phyloP scores from a whole-genome alignment of 1,139 yeast species.

The Nakaseomyces delphensis region DNA sequence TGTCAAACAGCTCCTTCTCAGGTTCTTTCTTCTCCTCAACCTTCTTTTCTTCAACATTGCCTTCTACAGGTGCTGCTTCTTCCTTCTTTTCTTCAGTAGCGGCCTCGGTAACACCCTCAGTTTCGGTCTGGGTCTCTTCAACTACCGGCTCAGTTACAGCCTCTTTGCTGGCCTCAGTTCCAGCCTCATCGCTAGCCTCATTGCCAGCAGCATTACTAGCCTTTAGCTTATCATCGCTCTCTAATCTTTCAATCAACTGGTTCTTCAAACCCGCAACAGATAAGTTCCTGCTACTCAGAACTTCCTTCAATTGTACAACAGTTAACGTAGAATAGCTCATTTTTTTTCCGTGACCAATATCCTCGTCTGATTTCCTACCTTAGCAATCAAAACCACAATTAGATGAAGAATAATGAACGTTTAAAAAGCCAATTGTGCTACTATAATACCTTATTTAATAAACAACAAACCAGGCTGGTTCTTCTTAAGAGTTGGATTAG shows the following conservation, averaged over 20 bases:
- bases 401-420: no score
- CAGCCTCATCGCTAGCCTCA: constrained; percentile 9
- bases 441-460: no score
- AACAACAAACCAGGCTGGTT: neutral
- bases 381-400: no score
- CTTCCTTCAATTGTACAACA: constrained; percentile 77
- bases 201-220: constrained; percentile 17
- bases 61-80: constrained; percentile 8
- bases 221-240: constrained; percentile 30
- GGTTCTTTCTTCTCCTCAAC: constrained; percentile 10
- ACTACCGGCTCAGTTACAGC: constrained; percentile 12
- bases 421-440: no score
- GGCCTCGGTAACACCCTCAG: constrained; percentile 12
- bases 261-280: constrained; percentile 75
- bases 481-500: neutral
- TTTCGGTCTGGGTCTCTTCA: constrained; percentile 16
- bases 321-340: constrained; percentile 52
- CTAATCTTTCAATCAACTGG: constrained; percentile 66
- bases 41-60: constrained; percentile 11
- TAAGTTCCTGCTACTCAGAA: constrained; percentile 59
- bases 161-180: constrained; percentile 16
- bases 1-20: constrained; percentile 9
- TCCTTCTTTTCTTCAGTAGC: constrained; percentile 3
- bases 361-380: no score
- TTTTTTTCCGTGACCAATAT: no score